phyloP scores from a whole-genome alignment of 1,139 yeast species.

The Suhomyces yuchorum region DNA sequence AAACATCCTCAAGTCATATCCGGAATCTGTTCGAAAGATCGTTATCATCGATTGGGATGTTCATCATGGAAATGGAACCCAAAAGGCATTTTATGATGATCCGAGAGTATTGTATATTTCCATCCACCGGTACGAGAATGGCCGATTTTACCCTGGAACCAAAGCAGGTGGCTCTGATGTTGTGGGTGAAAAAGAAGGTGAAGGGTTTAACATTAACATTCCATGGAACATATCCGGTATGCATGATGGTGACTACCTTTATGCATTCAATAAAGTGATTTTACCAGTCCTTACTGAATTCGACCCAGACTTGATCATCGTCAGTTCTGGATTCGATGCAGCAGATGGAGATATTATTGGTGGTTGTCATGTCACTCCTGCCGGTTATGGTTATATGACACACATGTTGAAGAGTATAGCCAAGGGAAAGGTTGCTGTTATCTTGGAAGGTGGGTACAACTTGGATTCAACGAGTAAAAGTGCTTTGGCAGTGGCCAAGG shows the following conservation, averaged over 20 bases:
- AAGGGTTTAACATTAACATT: conserved; percentile 83
- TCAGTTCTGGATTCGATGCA: conserved; percentile 97
- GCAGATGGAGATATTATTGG: conserved; percentile 98
- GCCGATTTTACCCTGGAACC: conserved; percentile 93
- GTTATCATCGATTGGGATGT: conserved; percentile 96
- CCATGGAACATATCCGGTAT: conserved; percentile 96
- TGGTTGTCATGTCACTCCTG: conserved; percentile 95
- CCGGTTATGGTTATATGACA: conserved; percentile 96
- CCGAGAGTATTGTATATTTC: conserved; percentile 91
- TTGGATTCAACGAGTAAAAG: conserved; percentile 86
- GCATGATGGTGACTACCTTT: conserved; percentile 93
- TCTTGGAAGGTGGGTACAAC: conserved; percentile 96
- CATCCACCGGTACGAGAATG: conserved; percentile 88
- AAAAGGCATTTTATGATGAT: conserved; percentile 84
- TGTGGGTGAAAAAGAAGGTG: conserved; percentile 84
- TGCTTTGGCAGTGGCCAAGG: conserved; percentile 91
- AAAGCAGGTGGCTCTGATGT: conserved; percentile 73
- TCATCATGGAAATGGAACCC: conserved; percentile 98
- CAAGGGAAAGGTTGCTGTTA: conserved; percentile 83
- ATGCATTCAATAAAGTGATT: conserved; percentile 86
- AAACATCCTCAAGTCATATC: conserved; percentile 75
- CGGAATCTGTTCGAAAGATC: conserved; percentile 83
- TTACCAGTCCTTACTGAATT: conserved; percentile 89
- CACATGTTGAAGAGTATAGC: conserved; percentile 87
- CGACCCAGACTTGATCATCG: conserved; percentile 88